Evolutionary conservation across 2,329 filamentous ascomycete species (phyloP).

Genomic region (Lomentospora prolificans): DNA sequence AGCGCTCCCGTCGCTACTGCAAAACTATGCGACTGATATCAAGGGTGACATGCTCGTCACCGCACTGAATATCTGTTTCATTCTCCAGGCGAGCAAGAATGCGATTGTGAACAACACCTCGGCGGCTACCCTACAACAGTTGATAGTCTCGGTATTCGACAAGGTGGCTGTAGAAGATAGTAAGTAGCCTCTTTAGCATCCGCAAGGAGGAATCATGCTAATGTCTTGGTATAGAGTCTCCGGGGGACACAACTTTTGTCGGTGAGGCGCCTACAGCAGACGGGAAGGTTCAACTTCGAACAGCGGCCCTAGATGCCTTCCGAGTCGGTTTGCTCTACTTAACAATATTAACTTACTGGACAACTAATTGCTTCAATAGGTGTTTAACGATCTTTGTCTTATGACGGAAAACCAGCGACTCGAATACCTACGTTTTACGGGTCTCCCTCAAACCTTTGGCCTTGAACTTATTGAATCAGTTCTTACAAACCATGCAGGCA

Average conservation of each 20-base stretch:
- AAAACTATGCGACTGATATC: constrained; percentile 79
- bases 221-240: constrained; percentile 23
- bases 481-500: constrained; percentile 70
- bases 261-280: constrained; percentile 60
- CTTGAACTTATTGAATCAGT: constrained; percentile 89
- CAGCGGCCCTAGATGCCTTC: constrained; percentile 78
- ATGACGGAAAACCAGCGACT: constrained; percentile 77
- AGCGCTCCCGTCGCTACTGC: constrained; percentile 76
- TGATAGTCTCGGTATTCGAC: constrained; percentile 88
- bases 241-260: constrained; percentile 44
- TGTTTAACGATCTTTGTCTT: constrained; percentile 85
- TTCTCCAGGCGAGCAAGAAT: constrained; percentile 84
- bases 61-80: constrained; percentile 82
- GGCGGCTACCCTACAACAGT: constrained; percentile 88
- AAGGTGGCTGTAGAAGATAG: constrained; percentile 78
- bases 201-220: neutral
- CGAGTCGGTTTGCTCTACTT: constrained; percentile 35
- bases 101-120: constrained; percentile 91
- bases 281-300: constrained; percentile 54
- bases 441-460: constrained; percentile 71
- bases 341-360: no score
- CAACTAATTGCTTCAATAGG: constrained; percentile 26
- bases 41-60: constrained; percentile 72
- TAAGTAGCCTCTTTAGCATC: constrained; percentile 29
- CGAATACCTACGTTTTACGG: constrained; percentile 70